Conservation (phyloP, 495 filamentous ascomycete genomes). For the Cladorrhinum samala region DNA sequence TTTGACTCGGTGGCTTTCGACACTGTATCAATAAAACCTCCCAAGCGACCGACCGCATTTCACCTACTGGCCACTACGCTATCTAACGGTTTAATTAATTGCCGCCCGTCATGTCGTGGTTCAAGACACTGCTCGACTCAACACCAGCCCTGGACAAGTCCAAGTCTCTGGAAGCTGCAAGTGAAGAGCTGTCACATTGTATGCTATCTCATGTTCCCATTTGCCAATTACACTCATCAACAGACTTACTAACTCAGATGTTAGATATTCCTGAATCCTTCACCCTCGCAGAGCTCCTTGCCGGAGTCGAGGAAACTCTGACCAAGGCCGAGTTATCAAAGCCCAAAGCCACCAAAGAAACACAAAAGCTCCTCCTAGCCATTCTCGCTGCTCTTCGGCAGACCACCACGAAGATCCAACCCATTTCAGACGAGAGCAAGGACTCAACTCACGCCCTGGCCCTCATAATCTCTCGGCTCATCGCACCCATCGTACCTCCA, state of each 20-base stretch:
- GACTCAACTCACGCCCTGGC: constrained; percentile 2
- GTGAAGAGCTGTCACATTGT: not conserved
- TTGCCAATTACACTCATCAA: not conserved
- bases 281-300: constrained; percentile 3
- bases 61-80: not conserved
- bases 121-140: constrained; percentile 1
- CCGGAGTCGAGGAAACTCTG: not conserved
- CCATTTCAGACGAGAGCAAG: no score
- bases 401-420: not conserved
- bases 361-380: constrained; percentile 6
- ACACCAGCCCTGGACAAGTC: not conserved
- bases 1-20: no score
- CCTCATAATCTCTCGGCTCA: constrained; percentile 6
- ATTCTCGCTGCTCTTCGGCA: constrained; percentile 11
- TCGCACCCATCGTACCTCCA: constrained; percentile 7
- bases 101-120: constrained; percentile 9
- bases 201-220: not conserved
- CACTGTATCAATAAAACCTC: no score
- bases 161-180: not conserved
- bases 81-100: not conserved
- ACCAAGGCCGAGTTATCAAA: not conserved
- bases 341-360: not conserved
- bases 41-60: no score
- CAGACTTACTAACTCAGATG: not conserved
- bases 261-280: constrained; percentile 12